Evolutionary conservation across 2,329 filamentous ascomycete genomes (phyloP), one percentile per base, ranked within the genome.

Genomic region (Anthostomella pinea): DNA sequence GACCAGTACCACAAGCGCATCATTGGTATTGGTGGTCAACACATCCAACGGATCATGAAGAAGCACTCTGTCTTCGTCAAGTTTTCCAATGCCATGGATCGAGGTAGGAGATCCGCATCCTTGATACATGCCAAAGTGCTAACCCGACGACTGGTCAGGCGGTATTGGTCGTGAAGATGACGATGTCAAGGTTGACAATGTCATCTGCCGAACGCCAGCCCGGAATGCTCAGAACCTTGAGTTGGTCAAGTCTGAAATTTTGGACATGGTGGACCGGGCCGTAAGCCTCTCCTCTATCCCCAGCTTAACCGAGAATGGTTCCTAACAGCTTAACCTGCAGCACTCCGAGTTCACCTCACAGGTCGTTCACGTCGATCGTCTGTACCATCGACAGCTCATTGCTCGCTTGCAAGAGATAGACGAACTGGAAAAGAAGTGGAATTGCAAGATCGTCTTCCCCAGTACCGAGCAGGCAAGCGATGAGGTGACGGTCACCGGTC

Each of bases 61-160:
- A 97, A 97, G 68, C 95, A 98, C 66, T 97, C 93, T 0, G 93
- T 98, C 51, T 98, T 98, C 55, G 93, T 98, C 69, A 98, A 98
- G 62, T 98, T 98, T 58, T 95, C 89, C 48, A 98, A 98, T 54
- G 93, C 93, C 11, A 97, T 97, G 90, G 93, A 98, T 60, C 84
- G 93, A 58, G 93, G 88, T 69, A 55, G 22, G 49, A 37, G 24
- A 10, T 29, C n/a, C 8, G 18, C 19, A 10, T 18, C 6, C 20
- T 9, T 11, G 14, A 8, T 23, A 25, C 21, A 6, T 37, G 5
- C 16, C 18, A 19, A 9, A 18, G 4, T 16, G 30, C 14, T 32
- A 21, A n/a, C 10, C 35, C 42, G 11, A 46, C 33, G 21, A n/a
- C 19, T 40, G 33, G 21, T 32, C 38, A 63, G 67, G 71, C 46